Evolutionary conservation across 2,329 filamentous ascomycete genomes (phyloP).

Genomic region (Aspergillus felis): DNA sequence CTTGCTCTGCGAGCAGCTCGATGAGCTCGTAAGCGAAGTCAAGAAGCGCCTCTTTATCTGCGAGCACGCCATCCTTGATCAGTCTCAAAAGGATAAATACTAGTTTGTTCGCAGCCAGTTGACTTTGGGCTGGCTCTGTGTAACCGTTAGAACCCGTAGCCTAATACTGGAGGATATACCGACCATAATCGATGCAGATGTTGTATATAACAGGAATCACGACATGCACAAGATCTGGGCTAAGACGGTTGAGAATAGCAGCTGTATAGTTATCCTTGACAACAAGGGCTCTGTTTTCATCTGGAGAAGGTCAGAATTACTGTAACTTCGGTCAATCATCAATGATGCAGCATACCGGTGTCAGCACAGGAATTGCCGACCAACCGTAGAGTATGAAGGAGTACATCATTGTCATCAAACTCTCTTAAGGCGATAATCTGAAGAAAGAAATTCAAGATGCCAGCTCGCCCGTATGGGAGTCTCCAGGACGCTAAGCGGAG

Average conservation of each 20-base stretch:
- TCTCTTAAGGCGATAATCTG: constrained; percentile 32
- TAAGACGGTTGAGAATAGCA: constrained; percentile 33
- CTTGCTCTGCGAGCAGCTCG: constrained; percentile 37
- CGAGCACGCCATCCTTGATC: constrained; percentile 29
- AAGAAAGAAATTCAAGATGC: constrained; percentile 42
- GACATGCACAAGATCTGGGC: constrained; percentile 35
- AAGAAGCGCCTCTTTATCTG: constrained; percentile 30
- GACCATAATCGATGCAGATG: constrained; percentile 44
- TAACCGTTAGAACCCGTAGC: background rate
- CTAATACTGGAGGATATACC: background rate
- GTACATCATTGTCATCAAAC: constrained; percentile 24
- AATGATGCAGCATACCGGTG: constrained; percentile 27
- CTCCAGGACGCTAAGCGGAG: constrained; percentile 35
- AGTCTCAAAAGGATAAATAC: constrained; percentile 36
- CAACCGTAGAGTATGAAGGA: constrained; percentile 41
- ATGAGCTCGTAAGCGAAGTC: constrained; percentile 39
- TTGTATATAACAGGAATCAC: constrained; percentile 45
- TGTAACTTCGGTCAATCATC: background rate
- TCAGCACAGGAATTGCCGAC: constrained; percentile 46
- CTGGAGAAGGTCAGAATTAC: constrained; percentile 22
- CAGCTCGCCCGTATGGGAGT: constrained; percentile 34
- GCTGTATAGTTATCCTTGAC: constrained; percentile 37
- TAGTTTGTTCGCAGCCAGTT: constrained; percentile 33
- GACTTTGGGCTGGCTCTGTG: constrained; percentile 37
- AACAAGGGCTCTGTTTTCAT: constrained; percentile 41